Evolutionary conservation across 306 rosid species (phyloP), one percentile per base, ranked within the genome.

Genomic region (Medicago truncatula): DNA sequence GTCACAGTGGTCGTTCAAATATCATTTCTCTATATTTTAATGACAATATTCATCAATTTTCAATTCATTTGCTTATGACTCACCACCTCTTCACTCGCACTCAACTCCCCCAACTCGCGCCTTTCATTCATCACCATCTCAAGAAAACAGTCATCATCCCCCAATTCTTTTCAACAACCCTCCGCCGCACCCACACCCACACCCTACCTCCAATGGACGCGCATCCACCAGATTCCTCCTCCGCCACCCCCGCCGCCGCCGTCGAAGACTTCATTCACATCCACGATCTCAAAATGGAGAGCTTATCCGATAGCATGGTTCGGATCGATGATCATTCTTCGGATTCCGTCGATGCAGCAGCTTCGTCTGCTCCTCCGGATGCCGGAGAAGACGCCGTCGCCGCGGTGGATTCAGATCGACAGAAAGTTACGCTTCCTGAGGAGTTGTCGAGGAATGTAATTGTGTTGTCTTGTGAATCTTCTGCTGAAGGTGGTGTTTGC

Each of bases 201-300:
- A 34, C 38, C 8, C 68, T 62, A 4, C 81, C 70, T 66, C 75
- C 72, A 66, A 95, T 95, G 99, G 96, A 88, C 38, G 44, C 85
- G 23, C 61, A 44, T 20, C 78, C 89, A 40, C 71, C 88, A 73
- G 83, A 76, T 70, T 61, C 89, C 43, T 75, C 36, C 78, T 7
- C 53, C 3, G 54, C 82, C 79, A 6, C 47, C 7, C 67, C 83
- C 21, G 54, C 83, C 13, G 86, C 49, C 9, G 76, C 56, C 46
- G 79, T 69, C 54, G 98, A 90, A 36, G 96, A 90, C 14, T 92
- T 90, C 68, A 83, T 92, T 71, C 97, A 89, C 86, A 74, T 95
- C 77, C 86, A 83, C 74, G 89, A 88, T 79, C 89, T 97, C 40
- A 66, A 56, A 53, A 75, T 84, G 69, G 96, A 90, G 65, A 85